phyloP scores from a whole-genome alignment of 768 basidiomycete genomes.

The Mycena kentingensis region DNA sequence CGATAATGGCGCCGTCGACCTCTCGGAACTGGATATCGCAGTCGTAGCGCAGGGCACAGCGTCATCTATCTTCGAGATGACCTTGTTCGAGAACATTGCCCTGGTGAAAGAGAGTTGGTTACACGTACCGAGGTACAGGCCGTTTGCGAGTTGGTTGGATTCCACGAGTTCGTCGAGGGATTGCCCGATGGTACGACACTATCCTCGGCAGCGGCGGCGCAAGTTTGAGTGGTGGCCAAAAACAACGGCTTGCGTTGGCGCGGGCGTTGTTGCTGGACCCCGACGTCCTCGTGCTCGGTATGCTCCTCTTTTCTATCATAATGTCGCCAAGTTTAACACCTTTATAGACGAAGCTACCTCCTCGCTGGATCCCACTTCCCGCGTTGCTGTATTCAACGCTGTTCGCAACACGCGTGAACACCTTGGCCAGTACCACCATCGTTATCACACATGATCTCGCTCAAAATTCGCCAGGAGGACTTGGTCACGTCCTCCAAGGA shows the following conservation, averaged over 20 bases:
- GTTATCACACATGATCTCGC: slow-evolving; percentile 96
- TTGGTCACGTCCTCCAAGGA: slow-evolving; percentile 90
- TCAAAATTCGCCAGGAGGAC: slow-evolving; percentile 70
- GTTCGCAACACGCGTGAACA: slow-evolving; percentile 67
- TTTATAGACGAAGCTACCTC: slow-evolving; percentile 77
- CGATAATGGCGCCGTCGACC: slow-evolving; percentile 80
- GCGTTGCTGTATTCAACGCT: slow-evolving; percentile 80
- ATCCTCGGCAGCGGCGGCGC: slow-evolving; percentile 73
- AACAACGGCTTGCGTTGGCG: slow-evolving; percentile 87
- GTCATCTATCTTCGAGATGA: slow-evolving; percentile 78
- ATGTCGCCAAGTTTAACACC: slow-evolving; percentile 50
- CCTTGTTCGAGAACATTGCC: slow-evolving; percentile 84
- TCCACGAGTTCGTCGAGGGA: slow-evolving; percentile 84
- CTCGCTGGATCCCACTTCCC: slow-evolving; percentile 83
- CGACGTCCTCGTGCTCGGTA: slow-evolving; percentile 87
- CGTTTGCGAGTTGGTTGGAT: slow-evolving; percentile 80
- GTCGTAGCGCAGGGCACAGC: slow-evolving; percentile 77
- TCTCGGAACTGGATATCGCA: slow-evolving; percentile 70
- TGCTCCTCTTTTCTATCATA: slow-evolving; percentile 32
- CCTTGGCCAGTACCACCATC: slow-evolving; percentile 86
- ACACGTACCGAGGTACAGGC: slow-evolving; percentile 71
- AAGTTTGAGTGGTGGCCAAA: slow-evolving; percentile 87
- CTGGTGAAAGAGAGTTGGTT: slow-evolving; percentile 81
- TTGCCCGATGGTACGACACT: slow-evolving; percentile 92
- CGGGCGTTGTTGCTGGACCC: slow-evolving; percentile 85